Evolutionary conservation across 192 early-diverging fungal species (phyloP).

Genomic region (Entrophospora sp.): DNA sequence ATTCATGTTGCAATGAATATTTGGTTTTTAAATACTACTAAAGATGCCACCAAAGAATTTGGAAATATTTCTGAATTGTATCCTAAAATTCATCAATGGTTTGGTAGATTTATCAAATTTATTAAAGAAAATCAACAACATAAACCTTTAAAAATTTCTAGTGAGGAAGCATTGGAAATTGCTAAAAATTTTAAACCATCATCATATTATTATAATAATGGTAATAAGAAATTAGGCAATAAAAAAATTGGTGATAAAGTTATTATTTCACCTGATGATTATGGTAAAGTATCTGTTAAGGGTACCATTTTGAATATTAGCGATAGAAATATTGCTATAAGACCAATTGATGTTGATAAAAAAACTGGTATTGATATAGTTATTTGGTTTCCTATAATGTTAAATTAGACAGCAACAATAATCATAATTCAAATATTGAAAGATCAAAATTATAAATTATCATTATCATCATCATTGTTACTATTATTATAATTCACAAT

Average conservation of each 20-base stretch:
- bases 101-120: conserved; percentile 22
- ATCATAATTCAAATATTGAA: too few relatives aligned
- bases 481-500: too few relatives aligned
- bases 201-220: too few relatives aligned
- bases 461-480: too few relatives aligned
- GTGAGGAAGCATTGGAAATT: conserved; percentile 27
- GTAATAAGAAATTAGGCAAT: not conserved
- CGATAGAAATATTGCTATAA: not conserved
- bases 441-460: too few relatives aligned
- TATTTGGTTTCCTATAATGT: conserved; percentile 28
- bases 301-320: conserved; percentile 25
- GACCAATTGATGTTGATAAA: conserved; percentile 14
- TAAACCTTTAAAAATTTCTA: conserved; percentile 22
- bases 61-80: conserved; percentile 5
- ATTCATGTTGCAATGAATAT: conserved; percentile 21
- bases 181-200: conserved; percentile 17
- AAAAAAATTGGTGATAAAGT: conserved; percentile 23
- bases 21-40: conserved; percentile 22
- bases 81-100: conserved; percentile 26
- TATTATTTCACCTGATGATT: conserved; percentile 29
- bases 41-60: conserved; percentile 19
- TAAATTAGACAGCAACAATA: too few relatives aligned
- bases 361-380: conserved; percentile 18
- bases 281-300: conserved; percentile 30
- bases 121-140: conserved; percentile 1